Conservation (phyloP, 2,329 filamentous ascomycete species). For the Penicillium polonicum region DNA sequence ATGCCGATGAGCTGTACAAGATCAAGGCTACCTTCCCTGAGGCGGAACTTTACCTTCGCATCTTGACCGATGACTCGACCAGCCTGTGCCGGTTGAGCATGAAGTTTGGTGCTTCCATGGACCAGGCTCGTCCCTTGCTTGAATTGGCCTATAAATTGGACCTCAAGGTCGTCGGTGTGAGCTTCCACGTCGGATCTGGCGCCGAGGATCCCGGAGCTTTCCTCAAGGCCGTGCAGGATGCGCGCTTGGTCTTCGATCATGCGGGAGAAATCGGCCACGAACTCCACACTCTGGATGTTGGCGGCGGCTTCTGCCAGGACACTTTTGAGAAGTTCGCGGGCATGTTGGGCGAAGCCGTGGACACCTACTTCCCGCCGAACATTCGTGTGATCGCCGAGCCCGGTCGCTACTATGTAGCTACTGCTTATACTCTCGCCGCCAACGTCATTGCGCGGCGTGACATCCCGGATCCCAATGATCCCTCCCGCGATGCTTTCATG, state of each 20-base stretch:
- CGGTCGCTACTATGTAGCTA: constrained; percentile 91
- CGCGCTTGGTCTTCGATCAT: constrained; percentile 83
- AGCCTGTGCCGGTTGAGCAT: constrained; percentile 92
- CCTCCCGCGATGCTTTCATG: constrained; percentile 70
- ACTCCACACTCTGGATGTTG: constrained; percentile 87
- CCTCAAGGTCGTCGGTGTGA: constrained; percentile 90
- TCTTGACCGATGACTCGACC: constrained; percentile 92
- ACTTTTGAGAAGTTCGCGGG: constrained; percentile 88
- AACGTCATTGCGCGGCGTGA: constrained; percentile 95
- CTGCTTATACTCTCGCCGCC: constrained; percentile 90
- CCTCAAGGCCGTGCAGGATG: constrained; percentile 85
- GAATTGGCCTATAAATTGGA: constrained; percentile 75
- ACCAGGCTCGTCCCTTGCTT: constrained; percentile 74
- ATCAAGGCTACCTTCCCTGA: constrained; percentile 87
- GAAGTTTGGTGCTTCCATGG: constrained; percentile 93
- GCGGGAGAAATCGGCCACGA: constrained; percentile 72
- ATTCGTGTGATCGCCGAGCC: constrained; percentile 93
- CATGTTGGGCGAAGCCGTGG: constrained; percentile 74
- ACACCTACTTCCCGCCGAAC: constrained; percentile 80
- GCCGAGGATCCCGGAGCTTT: constrained; percentile 92
- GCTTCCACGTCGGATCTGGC: constrained; percentile 96
- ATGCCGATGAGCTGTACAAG: constrained; percentile 96
- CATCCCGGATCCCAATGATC: constrained; percentile 65
- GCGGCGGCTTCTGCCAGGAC: constrained; percentile 87
- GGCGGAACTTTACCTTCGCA: constrained; percentile 89